Evolutionary conservation across 768 basidiomycete genomes (phyloP), one percentile per base, ranked within the genome.

Genomic region (Galerina marginata): DNA sequence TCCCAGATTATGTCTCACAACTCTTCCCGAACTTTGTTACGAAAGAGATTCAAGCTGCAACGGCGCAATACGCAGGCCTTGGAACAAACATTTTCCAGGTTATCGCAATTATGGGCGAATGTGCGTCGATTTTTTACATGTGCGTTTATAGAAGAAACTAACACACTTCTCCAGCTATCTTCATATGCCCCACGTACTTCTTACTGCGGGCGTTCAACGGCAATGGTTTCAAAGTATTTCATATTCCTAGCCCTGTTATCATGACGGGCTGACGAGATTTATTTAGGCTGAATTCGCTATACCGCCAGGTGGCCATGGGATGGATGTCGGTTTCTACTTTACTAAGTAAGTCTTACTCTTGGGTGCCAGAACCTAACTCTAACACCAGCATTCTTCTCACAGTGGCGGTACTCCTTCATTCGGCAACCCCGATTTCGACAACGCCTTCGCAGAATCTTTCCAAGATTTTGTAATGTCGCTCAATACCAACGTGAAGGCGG

Each of bases 101-200:
- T 2, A 70, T 57, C n/a, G 65, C 66, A 4, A 76, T 78, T 16
- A 77, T 78, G 72, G 74, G 77, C 11, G 81, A 83, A 69, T 65
- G 81, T 82, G 59, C 48, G 69, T 58, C n/a, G 51, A 48, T 26
- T 39, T 50, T n/a, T 7, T 16, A 6, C 36, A 9, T 10, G 26
- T 7, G 16, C 46, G 20, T 11, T 47, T 16, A 6, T 3, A 12
- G n/a, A 26, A 47, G 23, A 16, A 14, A 1, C 10, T 11, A 23
- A 49, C 6, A 3, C 23, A 25, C 36, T 49, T 16, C n/a, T 36
- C 16, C 42, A 78, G 82, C 80, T 4, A 81, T 82, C 40, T 81
- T 83, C 47, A 72, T 75, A 23, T 84, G 81, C 56, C 82, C 82
- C 0, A 79, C 79, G 0, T 82, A 82, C 60, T 76, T 66, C 61